These are phyloP conservation scores for Blumeria hordei DNA, from an alignment of 2,329 filamentous ascomycete species.

Conservation along the genomic window DNA sequence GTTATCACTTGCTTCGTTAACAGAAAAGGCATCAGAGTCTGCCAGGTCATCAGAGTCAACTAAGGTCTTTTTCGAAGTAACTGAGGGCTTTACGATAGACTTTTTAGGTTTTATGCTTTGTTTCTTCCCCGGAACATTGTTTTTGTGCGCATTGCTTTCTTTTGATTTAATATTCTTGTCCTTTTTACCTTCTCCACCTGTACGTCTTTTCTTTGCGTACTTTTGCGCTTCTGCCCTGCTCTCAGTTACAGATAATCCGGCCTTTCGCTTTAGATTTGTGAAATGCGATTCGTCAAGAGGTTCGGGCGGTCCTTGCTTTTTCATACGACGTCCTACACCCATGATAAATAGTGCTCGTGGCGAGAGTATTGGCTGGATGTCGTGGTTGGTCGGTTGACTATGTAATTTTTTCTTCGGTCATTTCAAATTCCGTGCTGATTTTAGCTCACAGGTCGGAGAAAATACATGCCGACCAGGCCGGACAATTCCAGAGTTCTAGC, in stretches of 20 bases:
- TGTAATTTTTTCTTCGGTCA: no score
- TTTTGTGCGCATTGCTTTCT: neutral
- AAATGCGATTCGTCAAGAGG: constrained; percentile 60
- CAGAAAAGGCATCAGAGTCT: neutral
- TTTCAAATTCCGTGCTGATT: no score
- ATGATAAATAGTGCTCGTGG: constrained; percentile 21
- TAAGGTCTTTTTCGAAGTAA: neutral
- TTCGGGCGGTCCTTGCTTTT: constrained; percentile 77
- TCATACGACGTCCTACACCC: constrained; percentile 80
- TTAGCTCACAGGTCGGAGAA: no score
- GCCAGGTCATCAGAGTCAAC: constrained; percentile 16
- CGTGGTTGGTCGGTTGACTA: no score
- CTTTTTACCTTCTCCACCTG: constrained; percentile 15
- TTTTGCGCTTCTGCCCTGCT: constrained; percentile 23
- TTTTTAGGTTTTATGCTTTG: neutral
- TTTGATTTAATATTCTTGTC: neutral
- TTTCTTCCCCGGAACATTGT: no score
- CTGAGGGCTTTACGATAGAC: neutral
- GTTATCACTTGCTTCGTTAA: constrained; percentile 13
- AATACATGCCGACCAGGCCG: no score
- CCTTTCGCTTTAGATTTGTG: constrained; percentile 67
- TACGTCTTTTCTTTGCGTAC: constrained; percentile 37
- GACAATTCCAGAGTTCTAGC: no score
- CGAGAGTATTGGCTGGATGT: no score
- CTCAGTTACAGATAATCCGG: constrained; percentile 38